These are phyloP conservation scores for Fusarium sp. DNA, from an alignment of 2,329 filamentous ascomycete genomes.

Conservation along the genomic window DNA sequence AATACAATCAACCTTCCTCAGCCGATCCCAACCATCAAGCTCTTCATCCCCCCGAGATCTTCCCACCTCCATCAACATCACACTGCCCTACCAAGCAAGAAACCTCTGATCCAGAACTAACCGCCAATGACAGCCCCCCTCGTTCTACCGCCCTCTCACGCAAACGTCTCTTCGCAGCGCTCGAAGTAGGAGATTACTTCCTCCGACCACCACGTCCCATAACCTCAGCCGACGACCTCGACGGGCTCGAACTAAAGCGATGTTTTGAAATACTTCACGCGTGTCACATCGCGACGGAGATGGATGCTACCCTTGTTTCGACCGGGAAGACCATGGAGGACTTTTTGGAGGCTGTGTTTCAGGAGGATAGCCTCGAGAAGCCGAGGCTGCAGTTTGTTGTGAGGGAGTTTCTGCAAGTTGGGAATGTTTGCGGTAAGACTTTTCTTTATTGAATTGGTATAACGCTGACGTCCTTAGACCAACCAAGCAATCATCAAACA, in stretches of 20 bases:
- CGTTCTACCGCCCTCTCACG: constrained; percentile 35
- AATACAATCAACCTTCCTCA: not conserved
- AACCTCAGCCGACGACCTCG: constrained; percentile 43
- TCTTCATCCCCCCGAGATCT: constrained; percentile 8
- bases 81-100: constrained; percentile 6
- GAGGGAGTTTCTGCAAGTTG: constrained; percentile 45
- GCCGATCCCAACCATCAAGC: not conserved
- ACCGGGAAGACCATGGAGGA: constrained; percentile 50
- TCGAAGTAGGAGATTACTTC: constrained; percentile 38
- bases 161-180: constrained; percentile 42
- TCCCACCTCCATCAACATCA: not conserved
- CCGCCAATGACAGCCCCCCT: not conserved
- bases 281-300: constrained; percentile 46
- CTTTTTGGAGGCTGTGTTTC: constrained; percentile 49
- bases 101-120: constrained; percentile 12
- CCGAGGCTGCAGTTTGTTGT: constrained; percentile 48
- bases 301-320: constrained; percentile 33
- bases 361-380: constrained; percentile 19
- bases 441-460: accelerated
- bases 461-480: constrained; percentile 18
- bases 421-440: constrained; percentile 47
- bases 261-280: constrained; percentile 52
- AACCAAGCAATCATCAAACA: constrained; percentile 32
- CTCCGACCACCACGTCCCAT: constrained; percentile 39
- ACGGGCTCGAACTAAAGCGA: constrained; percentile 44